phyloP scores from a whole-genome alignment of 495 filamentous ascomycete genomes.

The Trichoderma virens region DNA sequence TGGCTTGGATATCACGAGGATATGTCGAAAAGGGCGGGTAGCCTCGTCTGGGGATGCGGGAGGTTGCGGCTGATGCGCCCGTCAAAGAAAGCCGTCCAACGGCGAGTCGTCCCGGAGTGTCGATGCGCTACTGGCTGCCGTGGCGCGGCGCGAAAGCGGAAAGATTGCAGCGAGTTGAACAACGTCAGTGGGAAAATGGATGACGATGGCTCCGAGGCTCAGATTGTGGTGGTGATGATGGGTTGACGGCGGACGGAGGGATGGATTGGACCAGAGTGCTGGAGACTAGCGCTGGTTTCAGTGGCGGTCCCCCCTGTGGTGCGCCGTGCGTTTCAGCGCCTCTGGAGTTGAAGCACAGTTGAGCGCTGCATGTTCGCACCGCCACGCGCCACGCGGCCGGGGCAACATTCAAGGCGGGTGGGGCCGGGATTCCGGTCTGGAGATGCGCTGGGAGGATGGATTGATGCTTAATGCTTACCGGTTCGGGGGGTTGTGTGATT shows the following conservation, averaged over 20 bases:
- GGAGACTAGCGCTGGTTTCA: not conserved
- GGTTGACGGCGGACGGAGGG: not conserved
- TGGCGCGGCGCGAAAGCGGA: not conserved
- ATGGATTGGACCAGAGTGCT: not conserved
- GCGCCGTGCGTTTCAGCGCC: not conserved
- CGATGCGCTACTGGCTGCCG: not conserved
- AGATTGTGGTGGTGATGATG: not conserved
- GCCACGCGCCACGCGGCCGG: slow-evolving; percentile 7
- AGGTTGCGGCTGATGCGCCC: no score
- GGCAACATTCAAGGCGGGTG: not conserved
- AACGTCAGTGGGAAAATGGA: not conserved
- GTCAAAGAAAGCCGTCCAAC: no score
- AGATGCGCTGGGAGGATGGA: not conserved
- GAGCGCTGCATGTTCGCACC: not conserved
- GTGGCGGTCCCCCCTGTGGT: not conserved
- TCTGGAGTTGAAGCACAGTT: no score
- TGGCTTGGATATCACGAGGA: no score
- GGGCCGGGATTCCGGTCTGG: slow-evolving; percentile 5
- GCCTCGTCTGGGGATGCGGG: no score
- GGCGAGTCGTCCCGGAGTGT: no score
- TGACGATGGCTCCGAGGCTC: not conserved
- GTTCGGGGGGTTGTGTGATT: not conserved
- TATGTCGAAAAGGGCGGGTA: no score
- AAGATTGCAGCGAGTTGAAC: no score
- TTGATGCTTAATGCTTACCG: not conserved